Percentiles rank a stretch among this genome's conserved stretches.
These are phyloP conservation scores for Aspergillus unguis DNA, from an alignment of 2,329 filamentous ascomycete species.

Conservation along the genomic window DNA sequence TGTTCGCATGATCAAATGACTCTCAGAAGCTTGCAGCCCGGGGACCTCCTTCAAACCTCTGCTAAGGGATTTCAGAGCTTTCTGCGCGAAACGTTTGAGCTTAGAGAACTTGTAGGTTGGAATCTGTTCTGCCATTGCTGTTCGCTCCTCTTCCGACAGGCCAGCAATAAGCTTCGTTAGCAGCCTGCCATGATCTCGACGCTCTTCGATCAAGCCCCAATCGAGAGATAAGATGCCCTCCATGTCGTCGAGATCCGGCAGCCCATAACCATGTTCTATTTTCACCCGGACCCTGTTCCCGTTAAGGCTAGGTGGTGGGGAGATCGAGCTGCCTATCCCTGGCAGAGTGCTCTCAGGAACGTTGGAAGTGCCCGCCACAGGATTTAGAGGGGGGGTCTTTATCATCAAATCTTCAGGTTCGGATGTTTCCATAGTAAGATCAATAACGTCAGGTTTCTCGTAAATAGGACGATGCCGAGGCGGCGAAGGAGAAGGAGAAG, in stretches of 20 bases:
- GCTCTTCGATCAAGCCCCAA: conserved; percentile 36
- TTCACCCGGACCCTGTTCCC: conserved; percentile 1
- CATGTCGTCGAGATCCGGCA: conserved; percentile 24
- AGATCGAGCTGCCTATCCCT: conserved; percentile 16
- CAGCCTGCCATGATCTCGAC: conserved; percentile 36
- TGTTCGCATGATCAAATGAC: conserved; percentile 22
- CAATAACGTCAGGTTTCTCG: conserved; percentile 23
- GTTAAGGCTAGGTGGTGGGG: conserved; percentile 15
- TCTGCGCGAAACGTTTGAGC: conserved; percentile 14
- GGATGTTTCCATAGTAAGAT: conserved; percentile 32
- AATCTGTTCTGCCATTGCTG: conserved; percentile 13
- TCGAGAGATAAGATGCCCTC: conserved; percentile 29
- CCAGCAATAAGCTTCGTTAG: conserved; percentile 30
- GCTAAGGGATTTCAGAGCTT: conserved; percentile 18
- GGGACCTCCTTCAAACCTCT: conserved; percentile 6
- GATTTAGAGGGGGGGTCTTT: conserved; percentile 37
- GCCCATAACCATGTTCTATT: background rate
- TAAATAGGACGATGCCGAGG: background rate
- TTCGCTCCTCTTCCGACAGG: conserved; percentile 21
- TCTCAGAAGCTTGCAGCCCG: conserved; percentile 8
- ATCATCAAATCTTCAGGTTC: conserved; percentile 25
- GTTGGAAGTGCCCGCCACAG: conserved; percentile 14
- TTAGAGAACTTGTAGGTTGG: conserved; percentile 10
- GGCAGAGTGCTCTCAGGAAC: background rate
- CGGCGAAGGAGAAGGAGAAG: conserved; percentile 11